Evolutionary conservation across 1,139 yeast genomes (phyloP).

Genomic region (Zhuliangozyma parablackwelliae): DNA sequence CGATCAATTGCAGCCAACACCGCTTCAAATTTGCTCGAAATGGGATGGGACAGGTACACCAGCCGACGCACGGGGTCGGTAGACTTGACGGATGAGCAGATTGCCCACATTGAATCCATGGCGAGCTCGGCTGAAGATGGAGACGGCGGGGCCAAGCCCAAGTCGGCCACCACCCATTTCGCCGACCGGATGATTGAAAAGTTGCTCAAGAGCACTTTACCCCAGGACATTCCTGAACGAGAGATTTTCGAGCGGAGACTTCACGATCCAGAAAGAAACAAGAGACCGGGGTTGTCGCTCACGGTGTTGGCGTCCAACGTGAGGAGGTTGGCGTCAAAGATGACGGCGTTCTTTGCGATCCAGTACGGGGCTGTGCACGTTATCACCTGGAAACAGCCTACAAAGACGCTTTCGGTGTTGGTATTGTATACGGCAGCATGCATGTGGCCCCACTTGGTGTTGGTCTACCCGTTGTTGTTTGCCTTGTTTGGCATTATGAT

Average conservation of each 20-base stretch:
- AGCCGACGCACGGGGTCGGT: conserved; percentile 11
- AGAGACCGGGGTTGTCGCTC: conserved; percentile 48
- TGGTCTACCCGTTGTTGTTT: conserved; percentile 59
- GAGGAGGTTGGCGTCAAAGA: conserved; percentile 46
- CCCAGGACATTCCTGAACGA: conserved; percentile 40
- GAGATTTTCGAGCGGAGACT: conserved; percentile 40
- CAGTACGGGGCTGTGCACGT: conserved; percentile 55
- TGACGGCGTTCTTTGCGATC: conserved; percentile 49
- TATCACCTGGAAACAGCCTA: conserved; percentile 60
- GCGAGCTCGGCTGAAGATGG: conserved; percentile 23
- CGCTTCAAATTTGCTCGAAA: conserved; percentile 52
- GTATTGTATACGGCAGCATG: conserved; percentile 56
- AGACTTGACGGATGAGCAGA: conserved; percentile 15
- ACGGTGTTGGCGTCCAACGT: conserved; percentile 46
- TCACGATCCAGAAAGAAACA: conserved; percentile 41
- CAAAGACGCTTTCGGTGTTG: conserved; percentile 50
- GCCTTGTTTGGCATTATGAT: conserved; percentile 57
- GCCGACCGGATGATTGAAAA: conserved; percentile 55
- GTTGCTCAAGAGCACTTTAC: conserved; percentile 44
- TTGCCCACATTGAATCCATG: conserved; percentile 15
- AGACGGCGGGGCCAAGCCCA: no score
- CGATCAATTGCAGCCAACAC: conserved; percentile 54
- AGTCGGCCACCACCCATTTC: conserved; percentile 33
- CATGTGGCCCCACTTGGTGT: conserved; percentile 65
- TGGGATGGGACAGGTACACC: conserved; percentile 41